phyloP scores from a whole-genome alignment of 1,139 yeast species.

The Kurtzmaniella quercitrusa region DNA sequence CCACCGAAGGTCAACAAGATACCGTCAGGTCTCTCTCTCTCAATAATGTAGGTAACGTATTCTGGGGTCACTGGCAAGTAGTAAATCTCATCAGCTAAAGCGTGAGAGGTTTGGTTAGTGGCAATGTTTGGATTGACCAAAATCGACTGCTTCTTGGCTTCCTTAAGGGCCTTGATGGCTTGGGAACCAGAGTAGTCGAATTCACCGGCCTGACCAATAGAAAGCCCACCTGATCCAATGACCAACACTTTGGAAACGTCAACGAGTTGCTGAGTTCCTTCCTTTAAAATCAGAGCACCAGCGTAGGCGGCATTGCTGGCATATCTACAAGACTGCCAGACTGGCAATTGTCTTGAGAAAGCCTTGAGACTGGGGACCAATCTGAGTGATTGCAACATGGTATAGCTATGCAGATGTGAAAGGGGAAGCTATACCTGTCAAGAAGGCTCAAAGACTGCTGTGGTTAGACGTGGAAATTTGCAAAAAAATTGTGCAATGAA shows the following conservation, averaged over 20 bases:
- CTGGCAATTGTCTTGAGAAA: neutral
- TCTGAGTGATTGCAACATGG: neutral
- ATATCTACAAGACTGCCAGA: neutral
- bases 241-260: slow-evolving; percentile 88
- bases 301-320: slow-evolving; percentile 4
- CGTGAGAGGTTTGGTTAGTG: slow-evolving; percentile 94
- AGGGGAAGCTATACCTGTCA: neutral
- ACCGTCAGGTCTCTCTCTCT: slow-evolving; percentile 95
- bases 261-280: slow-evolving; percentile 52
- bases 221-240: slow-evolving; percentile 95
- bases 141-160: slow-evolving; percentile 80
- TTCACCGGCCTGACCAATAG: slow-evolving; percentile 99
- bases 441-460: neutral
- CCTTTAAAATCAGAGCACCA: slow-evolving; percentile 7
- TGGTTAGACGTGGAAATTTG: neutral
- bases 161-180: slow-evolving; percentile 93
- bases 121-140: slow-evolving; percentile 96
- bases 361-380: neutral
- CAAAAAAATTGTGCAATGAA: neutral
- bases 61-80: slow-evolving; percentile 96
- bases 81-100: slow-evolving; percentile 92
- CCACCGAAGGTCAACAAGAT: slow-evolving; percentile 96
- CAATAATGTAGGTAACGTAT: slow-evolving; percentile 88
- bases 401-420: neutral
- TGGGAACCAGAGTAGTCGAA: slow-evolving; percentile 97